Percentiles rank a stretch among this genome's conserved stretches.
Evolutionary conservation across 169 alveolate species (phyloP).

Genomic region (Plasmodium vinckei): DNA sequence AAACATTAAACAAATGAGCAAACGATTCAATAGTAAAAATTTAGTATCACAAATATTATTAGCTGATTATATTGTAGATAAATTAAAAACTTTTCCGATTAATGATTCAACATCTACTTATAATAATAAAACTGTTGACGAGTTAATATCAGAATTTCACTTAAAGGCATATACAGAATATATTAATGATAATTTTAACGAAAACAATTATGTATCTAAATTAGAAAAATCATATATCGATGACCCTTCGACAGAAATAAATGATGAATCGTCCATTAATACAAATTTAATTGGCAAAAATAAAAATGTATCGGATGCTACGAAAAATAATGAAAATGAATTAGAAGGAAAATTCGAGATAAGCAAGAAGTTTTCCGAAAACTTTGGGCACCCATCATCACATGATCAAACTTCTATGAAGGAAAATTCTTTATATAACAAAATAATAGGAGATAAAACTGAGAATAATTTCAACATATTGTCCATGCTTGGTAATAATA

Average conservation of each 20-base stretch:
- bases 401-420: too few species aligned
- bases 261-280: slow-evolving; percentile 15
- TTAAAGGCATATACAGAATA: slow-evolving; percentile 47
- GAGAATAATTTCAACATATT: too few species aligned
- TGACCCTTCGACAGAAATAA: slow-evolving; percentile 5
- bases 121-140: slow-evolving; percentile 21
- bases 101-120: slow-evolving; percentile 3
- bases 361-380: too few species aligned
- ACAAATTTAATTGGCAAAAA: background rate
- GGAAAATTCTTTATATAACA: too few species aligned
- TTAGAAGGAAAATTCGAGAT: background rate
- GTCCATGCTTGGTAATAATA: too few species aligned
- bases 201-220: slow-evolving; percentile 10
- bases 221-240: slow-evolving; percentile 13
- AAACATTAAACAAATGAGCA: slow-evolving; percentile 32
- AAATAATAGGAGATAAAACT: too few species aligned
- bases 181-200: slow-evolving; percentile 51
- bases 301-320: slow-evolving; percentile 13
- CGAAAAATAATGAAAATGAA: slow-evolving; percentile 5
- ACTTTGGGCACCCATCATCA: too few species aligned
- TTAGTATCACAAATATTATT: slow-evolving; percentile 55
- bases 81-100: slow-evolving; percentile 54
- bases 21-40: slow-evolving; percentile 37
- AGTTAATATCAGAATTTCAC: slow-evolving; percentile 27
- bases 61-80: slow-evolving; percentile 68